Evolutionary conservation across 2,329 filamentous ascomycete species (phyloP), one percentile per base, ranked within the genome.

Genomic region (Chaetoscypha palmicola): DNA sequence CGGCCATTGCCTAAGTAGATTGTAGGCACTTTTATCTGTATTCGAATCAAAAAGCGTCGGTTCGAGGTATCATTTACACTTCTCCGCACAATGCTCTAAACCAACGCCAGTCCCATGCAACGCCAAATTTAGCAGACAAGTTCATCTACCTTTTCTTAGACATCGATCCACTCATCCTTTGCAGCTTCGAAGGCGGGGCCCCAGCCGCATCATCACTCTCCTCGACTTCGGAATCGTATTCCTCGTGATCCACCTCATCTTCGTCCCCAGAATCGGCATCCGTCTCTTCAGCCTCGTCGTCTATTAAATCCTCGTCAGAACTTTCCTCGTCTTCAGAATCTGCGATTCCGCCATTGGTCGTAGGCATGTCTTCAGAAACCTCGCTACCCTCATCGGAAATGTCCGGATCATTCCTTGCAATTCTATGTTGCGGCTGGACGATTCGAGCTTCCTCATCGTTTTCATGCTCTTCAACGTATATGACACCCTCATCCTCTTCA

Each of bases 381-480:
- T 62, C 61, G 41, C 56, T 58, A 7, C 56, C 59, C 32, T 60
- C 56, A 30, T 60, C 56, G 14, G 54, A 56, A 10, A 54, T 42
- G 30, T 51, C 51, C 20, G 53, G 50, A 23, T 51, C 55, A 42
- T 57, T 56, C 30, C 26, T 39, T 7, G 44, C 46, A 14, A 54
- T 34, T 31, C 28, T 48, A n/a, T n/a, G n/a, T 36, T 52, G 43
- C 16, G 47, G 37, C 33, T 76, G 73, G 42, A 69, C 73, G 47
- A 71, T 71, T 24, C 73, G 75, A 8, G 76, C 75, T 47, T 81
- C 79, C 5, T 70, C 71, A 7, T 72, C 74, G 23, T 72, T 68
- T 41, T 82, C 79, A 26, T 77, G 72, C 43, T 80, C 89, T 63
- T 96, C 90, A 2, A 96, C 86, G 61, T 92, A 95, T 41, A 95